Evolutionary conservation across 2,329 filamentous ascomycete species (phyloP).

Genomic region (Aspergillus phoenicis): DNA sequence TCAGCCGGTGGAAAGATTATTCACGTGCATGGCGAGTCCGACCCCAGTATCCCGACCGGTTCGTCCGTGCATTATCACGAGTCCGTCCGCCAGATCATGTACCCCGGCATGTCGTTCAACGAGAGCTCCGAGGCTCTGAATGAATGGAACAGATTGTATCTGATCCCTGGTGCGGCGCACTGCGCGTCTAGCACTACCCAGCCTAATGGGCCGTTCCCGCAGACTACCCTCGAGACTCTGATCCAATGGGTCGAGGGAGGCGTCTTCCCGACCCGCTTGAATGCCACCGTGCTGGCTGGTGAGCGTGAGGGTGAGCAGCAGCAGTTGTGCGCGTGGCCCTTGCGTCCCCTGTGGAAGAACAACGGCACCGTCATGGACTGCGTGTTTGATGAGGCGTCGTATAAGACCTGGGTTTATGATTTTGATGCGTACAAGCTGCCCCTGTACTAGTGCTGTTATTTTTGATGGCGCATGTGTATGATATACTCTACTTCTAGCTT

Average conservation of each 20-base stretch:
- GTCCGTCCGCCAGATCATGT: slow-evolving; percentile 56
- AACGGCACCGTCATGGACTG: slow-evolving; percentile 13
- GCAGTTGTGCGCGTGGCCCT: slow-evolving; percentile 39
- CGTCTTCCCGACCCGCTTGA: slow-evolving; percentile 47
- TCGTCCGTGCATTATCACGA: slow-evolving; percentile 60
- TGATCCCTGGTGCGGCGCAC: slow-evolving; percentile 58
- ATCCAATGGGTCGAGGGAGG: slow-evolving; percentile 59
- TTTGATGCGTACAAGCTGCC: slow-evolving; percentile 21
- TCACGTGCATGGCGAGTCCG: slow-evolving; percentile 62
- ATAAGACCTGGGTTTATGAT: slow-evolving; percentile 20
- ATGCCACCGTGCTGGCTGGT: slow-evolving; percentile 42
- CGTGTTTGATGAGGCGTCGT: slow-evolving; percentile 17
- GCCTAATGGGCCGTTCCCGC: slow-evolving; percentile 47
- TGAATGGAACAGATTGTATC: slow-evolving; percentile 59
- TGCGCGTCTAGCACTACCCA: slow-evolving; percentile 51
- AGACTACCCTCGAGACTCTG: slow-evolving; percentile 50
- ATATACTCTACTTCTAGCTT: background rate
- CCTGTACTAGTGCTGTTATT: slow-evolving; percentile 10
- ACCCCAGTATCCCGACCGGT: slow-evolving; percentile 55
- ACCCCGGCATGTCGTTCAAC: slow-evolving; percentile 43
- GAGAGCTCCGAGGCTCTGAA: slow-evolving; percentile 47
- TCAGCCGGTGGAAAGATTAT: slow-evolving; percentile 57
- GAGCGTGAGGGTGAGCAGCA: slow-evolving; percentile 33
- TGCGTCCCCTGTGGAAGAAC: slow-evolving; percentile 32
- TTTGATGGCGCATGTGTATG: no score